phyloP scores from a whole-genome alignment of 495 filamentous ascomycete genomes.

The Penicillium roqueforti region DNA sequence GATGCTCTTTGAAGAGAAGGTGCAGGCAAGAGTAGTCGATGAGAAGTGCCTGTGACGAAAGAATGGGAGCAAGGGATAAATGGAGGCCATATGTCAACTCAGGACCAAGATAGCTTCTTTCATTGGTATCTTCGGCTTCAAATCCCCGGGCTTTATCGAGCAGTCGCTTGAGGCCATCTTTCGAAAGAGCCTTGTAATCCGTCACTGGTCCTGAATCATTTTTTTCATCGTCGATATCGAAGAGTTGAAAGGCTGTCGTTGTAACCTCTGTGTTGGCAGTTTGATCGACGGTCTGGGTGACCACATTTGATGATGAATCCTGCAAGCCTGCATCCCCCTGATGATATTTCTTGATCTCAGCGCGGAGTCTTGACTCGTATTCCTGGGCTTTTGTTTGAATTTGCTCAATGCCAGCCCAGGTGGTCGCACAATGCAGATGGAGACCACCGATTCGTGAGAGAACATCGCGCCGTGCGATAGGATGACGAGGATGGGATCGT shows the following conservation, averaged over 20 bases:
- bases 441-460: slow-evolving; percentile 48
- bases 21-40: slow-evolving; percentile 74
- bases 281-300: background rate
- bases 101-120: slow-evolving; percentile 51
- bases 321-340: slow-evolving; percentile 6
- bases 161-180: slow-evolving; percentile 29
- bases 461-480: slow-evolving; percentile 53
- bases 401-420: slow-evolving; percentile 67
- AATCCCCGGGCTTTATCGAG: slow-evolving; percentile 18
- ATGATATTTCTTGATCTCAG: slow-evolving; percentile 41
- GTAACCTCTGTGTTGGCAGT: slow-evolving; percentile 10
- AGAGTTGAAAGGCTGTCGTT: slow-evolving; percentile 32
- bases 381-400: slow-evolving; percentile 56
- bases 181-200: slow-evolving; percentile 22
- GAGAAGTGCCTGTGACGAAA: slow-evolving; percentile 68
- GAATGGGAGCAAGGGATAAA: slow-evolving; percentile 70
- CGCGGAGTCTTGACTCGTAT: slow-evolving; percentile 54
- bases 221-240: slow-evolving; percentile 36
- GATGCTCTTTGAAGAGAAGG: slow-evolving; percentile 71
- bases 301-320: background rate
- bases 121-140: slow-evolving; percentile 3
- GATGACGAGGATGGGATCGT: slow-evolving; percentile 71
- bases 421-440: slow-evolving; percentile 65
- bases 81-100: slow-evolving; percentile 66
- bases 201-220: slow-evolving; percentile 24